Evolutionary conservation across 2,329 filamentous ascomycete genomes (phyloP).

Genomic region (Lasiodiplodia theobromae): DNA sequence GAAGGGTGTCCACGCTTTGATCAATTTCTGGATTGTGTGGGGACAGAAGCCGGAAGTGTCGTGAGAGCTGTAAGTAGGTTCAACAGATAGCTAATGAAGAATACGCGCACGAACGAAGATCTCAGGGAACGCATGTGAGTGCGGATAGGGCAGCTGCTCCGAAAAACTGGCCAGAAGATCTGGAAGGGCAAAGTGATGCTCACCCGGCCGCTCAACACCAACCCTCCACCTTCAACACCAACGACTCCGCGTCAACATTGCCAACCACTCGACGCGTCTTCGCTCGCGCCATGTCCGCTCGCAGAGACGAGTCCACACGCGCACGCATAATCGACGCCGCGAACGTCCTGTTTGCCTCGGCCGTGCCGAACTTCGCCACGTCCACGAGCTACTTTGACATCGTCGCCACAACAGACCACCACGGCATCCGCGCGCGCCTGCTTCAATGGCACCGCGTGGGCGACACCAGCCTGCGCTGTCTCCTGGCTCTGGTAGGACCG

Average conservation of each 20-base stretch:
- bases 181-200: background rate
- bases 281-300: background rate
- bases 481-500: background rate
- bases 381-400: conserved; percentile 15
- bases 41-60: background rate
- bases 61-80: background rate
- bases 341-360: background rate
- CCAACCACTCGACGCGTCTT: background rate
- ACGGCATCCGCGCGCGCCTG: background rate
- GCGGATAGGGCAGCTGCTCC: background rate
- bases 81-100: background rate
- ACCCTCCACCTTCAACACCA: background rate
- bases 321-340: background rate
- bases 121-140: background rate
- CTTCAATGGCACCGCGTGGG: conserved; percentile 17
- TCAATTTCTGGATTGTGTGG: background rate
- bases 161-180: background rate
- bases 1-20: background rate
- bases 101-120: background rate
- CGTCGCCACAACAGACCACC: background rate
- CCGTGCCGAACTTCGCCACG: background rate
- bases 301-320: background rate
- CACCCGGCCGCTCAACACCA: background rate
- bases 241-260: background rate
- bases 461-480: background rate